These are phyloP conservation scores for Striga hermonthica DNA, from an alignment of 305 asterid genomes.

Conservation along the genomic window DNA sequence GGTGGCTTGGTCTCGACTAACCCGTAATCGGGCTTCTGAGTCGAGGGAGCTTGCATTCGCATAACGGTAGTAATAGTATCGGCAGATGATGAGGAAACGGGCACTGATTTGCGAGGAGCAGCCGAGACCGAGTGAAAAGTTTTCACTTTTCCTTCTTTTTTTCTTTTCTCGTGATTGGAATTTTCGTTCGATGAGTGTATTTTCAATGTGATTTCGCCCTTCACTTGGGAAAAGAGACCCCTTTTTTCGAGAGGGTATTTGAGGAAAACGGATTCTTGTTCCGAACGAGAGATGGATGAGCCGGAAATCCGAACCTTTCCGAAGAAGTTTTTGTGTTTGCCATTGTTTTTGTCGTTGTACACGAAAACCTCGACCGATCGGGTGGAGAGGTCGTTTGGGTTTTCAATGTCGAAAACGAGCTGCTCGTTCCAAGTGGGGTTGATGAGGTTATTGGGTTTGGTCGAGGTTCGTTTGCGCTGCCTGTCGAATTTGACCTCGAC, in stretches of 20 bases:
- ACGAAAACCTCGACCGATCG: constrained; percentile 54
- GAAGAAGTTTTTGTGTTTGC: constrained; percentile 67
- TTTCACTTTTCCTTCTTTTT: constrained; percentile 52
- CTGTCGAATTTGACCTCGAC: constrained; percentile 75
- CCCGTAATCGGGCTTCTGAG: constrained; percentile 66
- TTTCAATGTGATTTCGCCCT: constrained; percentile 64
- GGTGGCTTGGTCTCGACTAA: constrained; percentile 89
- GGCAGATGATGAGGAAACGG: constrained; percentile 18
- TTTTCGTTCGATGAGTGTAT: constrained; percentile 35
- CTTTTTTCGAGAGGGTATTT: constrained; percentile 85
- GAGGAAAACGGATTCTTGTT: constrained; percentile 52
- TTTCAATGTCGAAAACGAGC: constrained; percentile 54
- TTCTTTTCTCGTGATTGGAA: constrained; percentile 39
- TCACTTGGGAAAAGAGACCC: constrained; percentile 67
- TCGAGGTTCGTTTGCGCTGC: constrained; percentile 61
- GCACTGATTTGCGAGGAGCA: background rate
- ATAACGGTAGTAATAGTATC: constrained; percentile 31
- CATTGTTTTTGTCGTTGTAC: constrained; percentile 62
- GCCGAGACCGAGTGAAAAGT: constrained; percentile 54
- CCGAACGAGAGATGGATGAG: constrained; percentile 50
- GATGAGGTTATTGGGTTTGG: constrained; percentile 57
- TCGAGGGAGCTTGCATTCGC: constrained; percentile 55
- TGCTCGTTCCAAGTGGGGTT: constrained; percentile 78
- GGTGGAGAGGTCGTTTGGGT: constrained; percentile 39
- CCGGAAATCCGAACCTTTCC: constrained; percentile 80